A percentile compares a stretch with the other conserved stretches of the same genome.
phyloP scores from a whole-genome alignment of 345 rosid species.

The Populus simonii region DNA sequence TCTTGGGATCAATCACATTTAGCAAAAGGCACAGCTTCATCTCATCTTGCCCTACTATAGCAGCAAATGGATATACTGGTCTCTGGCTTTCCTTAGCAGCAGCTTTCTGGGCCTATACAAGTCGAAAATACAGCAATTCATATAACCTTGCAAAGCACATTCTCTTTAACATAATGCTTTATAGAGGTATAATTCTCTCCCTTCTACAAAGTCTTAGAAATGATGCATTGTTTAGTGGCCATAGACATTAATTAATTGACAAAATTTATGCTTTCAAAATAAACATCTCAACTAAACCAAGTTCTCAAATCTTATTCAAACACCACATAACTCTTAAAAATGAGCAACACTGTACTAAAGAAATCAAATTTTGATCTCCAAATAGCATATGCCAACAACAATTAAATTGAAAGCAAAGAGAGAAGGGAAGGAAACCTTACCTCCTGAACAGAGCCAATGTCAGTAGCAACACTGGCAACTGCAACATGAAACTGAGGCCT shows the following conservation, averaged over 20 bases:
- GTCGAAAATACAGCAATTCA: background rate
- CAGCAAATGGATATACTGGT: conserved; percentile 88
- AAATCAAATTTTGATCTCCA: background rate
- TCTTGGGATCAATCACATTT: conserved; percentile 93
- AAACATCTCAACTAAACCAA: background rate
- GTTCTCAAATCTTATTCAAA: background rate
- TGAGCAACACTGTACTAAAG: background rate
- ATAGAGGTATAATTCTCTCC: background rate
- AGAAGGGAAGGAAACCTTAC: conserved; percentile 28
- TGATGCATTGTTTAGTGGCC: background rate
- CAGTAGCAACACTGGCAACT: conserved; percentile 73
- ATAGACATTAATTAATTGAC: background rate
- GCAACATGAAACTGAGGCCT: conserved; percentile 51
- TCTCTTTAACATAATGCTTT: background rate
- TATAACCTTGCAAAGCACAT: background rate
- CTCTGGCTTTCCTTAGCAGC: conserved; percentile 68
- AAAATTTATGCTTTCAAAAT: background rate
- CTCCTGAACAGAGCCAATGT: conserved; percentile 62
- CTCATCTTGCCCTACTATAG: conserved; percentile 97
- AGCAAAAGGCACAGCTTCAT: conserved; percentile 89
- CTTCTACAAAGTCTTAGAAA: background rate
- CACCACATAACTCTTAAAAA: background rate
- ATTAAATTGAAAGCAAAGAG: background rate
- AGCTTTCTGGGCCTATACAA: conserved; percentile 51
- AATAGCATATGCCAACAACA: background rate